These are phyloP conservation scores for Lasiosphaeria miniovina DNA, from an alignment of 495 filamentous ascomycete genomes.

Conservation along the genomic window DNA sequence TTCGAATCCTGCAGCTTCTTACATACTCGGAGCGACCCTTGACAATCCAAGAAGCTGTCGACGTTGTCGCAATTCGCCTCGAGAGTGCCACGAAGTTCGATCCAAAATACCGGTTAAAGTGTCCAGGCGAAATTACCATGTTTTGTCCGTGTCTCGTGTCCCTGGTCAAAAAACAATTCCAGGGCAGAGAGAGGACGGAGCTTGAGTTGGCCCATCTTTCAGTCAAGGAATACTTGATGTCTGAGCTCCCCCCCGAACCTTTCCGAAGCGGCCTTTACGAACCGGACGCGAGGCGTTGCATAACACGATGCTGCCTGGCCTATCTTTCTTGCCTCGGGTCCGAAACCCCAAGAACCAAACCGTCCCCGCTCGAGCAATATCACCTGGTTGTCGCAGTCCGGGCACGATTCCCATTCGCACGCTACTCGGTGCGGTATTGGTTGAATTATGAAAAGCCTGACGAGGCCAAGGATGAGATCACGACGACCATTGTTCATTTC, in stretches of 20 bases:
- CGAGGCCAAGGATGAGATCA: constrained; percentile 8
- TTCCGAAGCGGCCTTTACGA: constrained; percentile 6
- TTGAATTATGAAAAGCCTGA: constrained; percentile 18
- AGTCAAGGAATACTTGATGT: constrained; percentile 41
- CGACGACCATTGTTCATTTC: constrained; percentile 9
- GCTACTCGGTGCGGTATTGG: constrained; percentile 31
- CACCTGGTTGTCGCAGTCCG: constrained; percentile 12
- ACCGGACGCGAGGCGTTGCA: constrained; percentile 23
- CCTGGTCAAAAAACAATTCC: constrained; percentile 8
- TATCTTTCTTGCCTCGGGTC: constrained; percentile 31
- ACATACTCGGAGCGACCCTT: constrained; percentile 29
- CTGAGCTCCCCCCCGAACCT: constrained; percentile 1
- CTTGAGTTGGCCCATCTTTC: constrained; percentile 39
- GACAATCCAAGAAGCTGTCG: constrained; percentile 24
- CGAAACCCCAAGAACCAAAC: too few relatives aligned
- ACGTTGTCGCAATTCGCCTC: constrained; percentile 25
- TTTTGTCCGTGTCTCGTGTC: constrained; percentile 29
- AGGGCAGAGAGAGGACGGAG: constrained; percentile 1
- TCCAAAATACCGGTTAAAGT: constrained; percentile 20
- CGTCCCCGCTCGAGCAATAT: too few relatives aligned
- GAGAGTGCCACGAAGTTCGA: constrained; percentile 17
- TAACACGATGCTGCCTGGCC: constrained; percentile 30
- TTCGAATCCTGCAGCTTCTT: constrained; percentile 32
- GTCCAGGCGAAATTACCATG: constrained; percentile 23
- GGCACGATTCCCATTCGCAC: constrained; percentile 20